Evolutionary conservation across 805 yeast genomes (phyloP), one percentile per base, ranked within the genome.

Genomic region (Torulaspora delbrueckii): DNA sequence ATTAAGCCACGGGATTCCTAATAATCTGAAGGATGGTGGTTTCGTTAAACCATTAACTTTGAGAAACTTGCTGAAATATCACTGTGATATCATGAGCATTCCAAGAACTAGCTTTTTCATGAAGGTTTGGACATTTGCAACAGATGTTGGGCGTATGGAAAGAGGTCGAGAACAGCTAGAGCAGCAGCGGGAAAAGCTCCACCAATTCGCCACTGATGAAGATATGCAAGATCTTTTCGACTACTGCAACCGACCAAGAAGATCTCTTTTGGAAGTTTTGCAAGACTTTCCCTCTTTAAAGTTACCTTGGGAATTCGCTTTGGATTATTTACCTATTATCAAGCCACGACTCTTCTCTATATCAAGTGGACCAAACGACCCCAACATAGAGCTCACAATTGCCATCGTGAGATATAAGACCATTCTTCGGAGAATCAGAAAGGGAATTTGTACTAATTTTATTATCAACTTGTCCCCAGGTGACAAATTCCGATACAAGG

Each of bases 331-430:
- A 52, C 97, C 97, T 3, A 57, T 71, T 1, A 75, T 93, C 46
- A 81, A 81, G 51, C 96, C 96, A 9, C 72, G 99, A 40, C 71
- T 82, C 43, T 93, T 85, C 62, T 86, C 95, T 40, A 86, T 93
- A 37, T 91, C 97, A 0, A 85, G 95, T 2, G 55, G 47, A 4
- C 56, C 61, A 6, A 50, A 51, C 19, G 62, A 64, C 27, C 78
- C 80, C 0, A 56, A 65, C 16, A 59, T 88, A 8, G 95, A 87
- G 49, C 67, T 91, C 12, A 79, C 89, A 0, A 74, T 88, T 4
- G 97, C 95, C 0, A 73, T 90, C 30, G 97, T 93, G 0, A 86
- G 86, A 62, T 93, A 93, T 59, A 79, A 76, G 56, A 93, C 99
- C 0, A 79, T 85, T 48, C 74, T 93, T 28, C 74, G 90, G 48